Base-by-base conservation (phyloP, 2,329 filamentous ascomycete genomes). In the Phialocephala sp. region DNA sequence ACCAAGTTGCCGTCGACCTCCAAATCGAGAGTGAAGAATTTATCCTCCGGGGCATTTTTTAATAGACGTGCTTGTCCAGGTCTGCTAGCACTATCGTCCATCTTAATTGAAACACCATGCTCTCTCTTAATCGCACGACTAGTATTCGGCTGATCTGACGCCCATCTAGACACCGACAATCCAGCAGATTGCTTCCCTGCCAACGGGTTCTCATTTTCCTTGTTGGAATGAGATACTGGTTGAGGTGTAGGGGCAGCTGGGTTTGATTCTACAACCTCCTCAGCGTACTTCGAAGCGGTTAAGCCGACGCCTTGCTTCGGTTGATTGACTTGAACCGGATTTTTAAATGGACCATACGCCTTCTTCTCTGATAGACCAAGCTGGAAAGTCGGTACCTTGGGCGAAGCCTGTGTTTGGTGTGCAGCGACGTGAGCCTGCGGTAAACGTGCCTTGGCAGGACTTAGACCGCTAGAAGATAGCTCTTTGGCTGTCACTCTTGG, bases 21-120 rank as follows among this genome's bases (percentile, higher is more conserved):
- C 20, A 60, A 50, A 11, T 56, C n/a, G 4, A 64, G 24, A 12
- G 32, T 60, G 6, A 56, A 55, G 27, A 59, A 22, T 15, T 55
- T 32, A n/a, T 66, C 60, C 8, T 36, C 8, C 0, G 37, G n/a
- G 11, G 15, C 37, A 24, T 55, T 50, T 37, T 60, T 60, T 4
- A 24, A 18, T 12, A 66, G 24, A 18, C 36, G 36, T n/a, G 64
- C 64, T 56, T 35, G 4, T 12, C 64, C 64, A 27, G 60, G 59
- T 11, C n/a, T 60, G 27, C 6, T 47, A 22, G 22, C 11, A 2
- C 1, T 20, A 20, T 43, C 18, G 18, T 60, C 37, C 39, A 41
- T 66, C 15, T 32, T 36, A 27, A 66, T 39, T 22, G 62, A 56
- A 14, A 66, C 56, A 20, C n/a, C 27, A 50, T 60, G 39, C 22